Conservation (phyloP, 768 basidiomycete genomes). For the Lanmaoa rubissima region DNA sequence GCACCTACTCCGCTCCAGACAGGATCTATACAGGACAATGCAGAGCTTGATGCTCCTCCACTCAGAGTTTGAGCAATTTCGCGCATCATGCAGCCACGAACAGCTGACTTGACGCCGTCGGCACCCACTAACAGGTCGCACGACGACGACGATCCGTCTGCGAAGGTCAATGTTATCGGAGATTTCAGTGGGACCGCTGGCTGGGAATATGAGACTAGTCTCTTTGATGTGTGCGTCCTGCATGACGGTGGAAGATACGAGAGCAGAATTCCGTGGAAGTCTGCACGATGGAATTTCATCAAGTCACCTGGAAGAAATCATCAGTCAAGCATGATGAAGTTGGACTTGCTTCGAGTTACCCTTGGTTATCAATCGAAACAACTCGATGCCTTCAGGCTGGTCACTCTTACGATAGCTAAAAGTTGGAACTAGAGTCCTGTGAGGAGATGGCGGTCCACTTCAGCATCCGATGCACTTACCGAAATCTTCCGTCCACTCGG, state of each 20-base stretch:
- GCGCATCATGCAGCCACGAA: constrained; percentile 36
- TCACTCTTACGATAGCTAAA: constrained; percentile 64
- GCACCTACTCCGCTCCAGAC: constrained; percentile 58
- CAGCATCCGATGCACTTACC: constrained; percentile 11
- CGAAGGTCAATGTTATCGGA: constrained; percentile 50
- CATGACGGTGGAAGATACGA: constrained; percentile 45
- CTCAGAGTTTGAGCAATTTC: constrained; percentile 32
- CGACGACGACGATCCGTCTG: constrained; percentile 55
- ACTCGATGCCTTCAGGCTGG: constrained; percentile 49
- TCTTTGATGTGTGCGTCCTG: constrained; percentile 53
- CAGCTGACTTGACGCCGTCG: constrained; percentile 64
- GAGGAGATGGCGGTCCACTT: not conserved
- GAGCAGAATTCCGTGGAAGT: constrained; percentile 62
- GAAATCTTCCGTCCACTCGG: constrained; percentile 19
- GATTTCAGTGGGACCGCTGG: constrained; percentile 30
- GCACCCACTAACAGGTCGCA: constrained; percentile 71
- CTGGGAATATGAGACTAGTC: constrained; percentile 55
- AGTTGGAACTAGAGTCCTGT: constrained; percentile 40
- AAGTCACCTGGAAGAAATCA: constrained; percentile 41
- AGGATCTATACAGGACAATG: constrained; percentile 47
- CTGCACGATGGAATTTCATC: constrained; percentile 60
- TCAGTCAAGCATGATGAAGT: not conserved
- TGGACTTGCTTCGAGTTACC: constrained; percentile 35
- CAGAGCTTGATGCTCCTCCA: constrained; percentile 40
- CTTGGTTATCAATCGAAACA: constrained; percentile 54